Base-by-base conservation (phyloP, 306 rosid species). In the Abrus pulchellus region DNA sequence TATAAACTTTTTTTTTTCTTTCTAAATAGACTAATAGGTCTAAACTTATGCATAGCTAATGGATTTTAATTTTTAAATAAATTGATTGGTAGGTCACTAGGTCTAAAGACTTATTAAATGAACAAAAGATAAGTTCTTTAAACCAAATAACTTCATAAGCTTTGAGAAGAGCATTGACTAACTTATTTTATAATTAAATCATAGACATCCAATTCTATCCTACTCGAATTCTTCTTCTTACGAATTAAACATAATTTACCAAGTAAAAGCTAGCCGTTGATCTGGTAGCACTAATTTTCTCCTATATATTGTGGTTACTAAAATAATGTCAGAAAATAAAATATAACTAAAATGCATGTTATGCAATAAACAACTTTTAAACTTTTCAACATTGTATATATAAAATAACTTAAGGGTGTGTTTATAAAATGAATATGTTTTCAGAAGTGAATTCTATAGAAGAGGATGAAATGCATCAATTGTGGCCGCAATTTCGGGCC, bases 401-500 rank as follows among this genome's bases (percentile, higher is more conserved):
- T 43, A 60, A 60, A 75, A 59, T 74, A 74, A 59, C 9, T 5
- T 44, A 36, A 5, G 64, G 53, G 38, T 1, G 28, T 2, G 6
- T 1, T 2, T 20, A 57, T 14, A 59, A 56, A 28, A 74, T 0
- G 40, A 0, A 5, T 38, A 7, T n/a, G 2, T 40, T 13, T 74
- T 29, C 1, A 32, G 9, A 47, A 63, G 3, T 61, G 47, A 61
- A 62, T 75, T 61, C 12, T 33, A 33, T 47, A 47, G 2, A 64
- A 63, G 52, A 28, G 54, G 41, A 76, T 36, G 3, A 74, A 57
- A 14, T 68, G 64, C 86, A 62, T 10, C 36, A 77, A 55, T 54
- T 47, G 63, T 36, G 13, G 72, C 12, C 83, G 49, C 76, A 83
- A 83, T 64, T 83, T 83, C 11, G 62, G 86, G 83, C 9, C 9